Conservation (phyloP, 2,329 filamentous ascomycete genomes). For the Fusarium verrucosum region DNA sequence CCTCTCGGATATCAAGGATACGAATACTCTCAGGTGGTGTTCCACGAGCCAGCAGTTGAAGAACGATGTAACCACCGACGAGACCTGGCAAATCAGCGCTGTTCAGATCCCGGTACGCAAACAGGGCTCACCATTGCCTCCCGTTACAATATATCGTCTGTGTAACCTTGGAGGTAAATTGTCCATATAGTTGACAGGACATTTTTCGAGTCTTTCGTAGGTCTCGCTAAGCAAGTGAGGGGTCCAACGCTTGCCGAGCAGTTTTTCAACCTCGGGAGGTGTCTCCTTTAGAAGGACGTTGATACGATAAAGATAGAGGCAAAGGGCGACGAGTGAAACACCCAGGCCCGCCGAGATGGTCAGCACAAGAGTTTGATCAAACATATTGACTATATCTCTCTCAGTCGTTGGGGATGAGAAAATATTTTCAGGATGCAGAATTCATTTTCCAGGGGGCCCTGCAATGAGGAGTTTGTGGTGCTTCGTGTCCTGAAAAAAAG, state of each 20-base stretch:
- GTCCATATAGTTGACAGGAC: not conserved
- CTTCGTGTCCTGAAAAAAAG: not conserved
- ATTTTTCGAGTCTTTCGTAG: not conserved
- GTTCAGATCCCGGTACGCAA: fast-evolving
- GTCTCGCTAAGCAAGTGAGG: not conserved
- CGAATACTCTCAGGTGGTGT: not conserved
- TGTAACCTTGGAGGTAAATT: not conserved
- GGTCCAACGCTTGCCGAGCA: not conserved
- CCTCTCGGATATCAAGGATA: conserved; percentile 3
- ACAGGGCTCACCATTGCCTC: not conserved
- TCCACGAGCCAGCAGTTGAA: conserved; percentile 5
- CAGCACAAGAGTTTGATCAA: not conserved
- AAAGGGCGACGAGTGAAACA: not conserved
- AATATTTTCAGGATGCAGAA: not conserved
- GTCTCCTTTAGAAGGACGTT: not conserved
- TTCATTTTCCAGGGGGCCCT: not conserved
- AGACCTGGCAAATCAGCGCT: not conserved
- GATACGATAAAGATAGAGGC: not conserved
- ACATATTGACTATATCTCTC: not conserved
- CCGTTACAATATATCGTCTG: conserved; percentile 9
- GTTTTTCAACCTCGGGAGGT: not conserved
- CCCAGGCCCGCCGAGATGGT: not conserved
- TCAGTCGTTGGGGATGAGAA: not conserved
- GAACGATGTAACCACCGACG: conserved; percentile 15
- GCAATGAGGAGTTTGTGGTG: too few relatives aligned